Evolutionary conservation across 2,329 filamentous ascomycete genomes (phyloP).

Genomic region (Amauroascus verrucosus): DNA sequence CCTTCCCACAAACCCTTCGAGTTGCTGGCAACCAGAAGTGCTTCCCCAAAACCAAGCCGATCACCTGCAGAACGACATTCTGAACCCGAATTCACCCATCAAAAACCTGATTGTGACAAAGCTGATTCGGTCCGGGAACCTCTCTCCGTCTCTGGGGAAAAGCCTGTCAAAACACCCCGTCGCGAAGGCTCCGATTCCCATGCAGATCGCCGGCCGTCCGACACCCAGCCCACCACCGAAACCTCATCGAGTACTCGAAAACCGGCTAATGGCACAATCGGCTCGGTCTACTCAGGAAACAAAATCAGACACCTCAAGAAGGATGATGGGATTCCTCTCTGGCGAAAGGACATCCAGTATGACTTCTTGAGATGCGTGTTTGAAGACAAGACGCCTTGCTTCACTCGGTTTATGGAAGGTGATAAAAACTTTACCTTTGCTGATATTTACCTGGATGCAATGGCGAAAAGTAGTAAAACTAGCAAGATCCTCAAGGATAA

Average conservation of each 20-base stretch:
- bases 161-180: neutral
- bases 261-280: slow-evolving; percentile 55
- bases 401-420: slow-evolving; percentile 83
- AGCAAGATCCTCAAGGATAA: slow-evolving; percentile 98
- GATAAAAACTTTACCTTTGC: slow-evolving; percentile 69
- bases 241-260: slow-evolving; percentile 43
- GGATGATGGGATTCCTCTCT: slow-evolving; percentile 55
- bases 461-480: slow-evolving; percentile 97
- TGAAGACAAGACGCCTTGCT: slow-evolving; percentile 55
- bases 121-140: neutral
- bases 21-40: neutral
- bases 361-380: slow-evolving; percentile 55
- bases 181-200: neutral
- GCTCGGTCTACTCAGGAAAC: slow-evolving; percentile 57
- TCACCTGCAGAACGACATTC: neutral
- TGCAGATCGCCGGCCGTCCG: neutral
- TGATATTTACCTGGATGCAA: slow-evolving; percentile 95
- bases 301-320: slow-evolving; percentile 59
- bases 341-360: slow-evolving; percentile 58
- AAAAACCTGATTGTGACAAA: neutral
- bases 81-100: neutral
- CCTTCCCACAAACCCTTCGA: neutral
- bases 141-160: neutral
- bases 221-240: neutral
- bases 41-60: neutral